Conservation (phyloP, 2,329 filamentous ascomycete genomes). For the Pseudopithomyces chartarum region DNA sequence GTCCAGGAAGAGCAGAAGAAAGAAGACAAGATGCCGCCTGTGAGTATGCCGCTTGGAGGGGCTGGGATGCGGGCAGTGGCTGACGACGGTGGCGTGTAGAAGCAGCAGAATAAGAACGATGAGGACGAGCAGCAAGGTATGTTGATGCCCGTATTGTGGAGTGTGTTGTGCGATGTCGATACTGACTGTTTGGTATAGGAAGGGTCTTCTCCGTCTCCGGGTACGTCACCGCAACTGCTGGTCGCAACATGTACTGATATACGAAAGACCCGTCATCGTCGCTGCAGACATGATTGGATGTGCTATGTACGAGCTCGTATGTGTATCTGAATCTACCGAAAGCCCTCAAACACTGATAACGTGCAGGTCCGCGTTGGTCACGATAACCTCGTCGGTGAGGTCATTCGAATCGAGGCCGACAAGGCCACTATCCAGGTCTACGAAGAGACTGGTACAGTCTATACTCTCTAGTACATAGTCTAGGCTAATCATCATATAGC, state of each 20-base stretch:
- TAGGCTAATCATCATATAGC: slow-evolving; percentile 58
- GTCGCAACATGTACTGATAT: slow-evolving; percentile 31
- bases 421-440: slow-evolving; percentile 98
- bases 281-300: slow-evolving; percentile 98
- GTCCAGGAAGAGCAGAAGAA: not conserved
- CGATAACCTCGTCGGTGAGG: slow-evolving; percentile 90
- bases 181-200: slow-evolving; percentile 46
- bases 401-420: slow-evolving; percentile 95
- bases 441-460: slow-evolving; percentile 85
- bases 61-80: slow-evolving; percentile 14
- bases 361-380: slow-evolving; percentile 85
- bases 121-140: slow-evolving; percentile 62
- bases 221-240: slow-evolving; percentile 45
- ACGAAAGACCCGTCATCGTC: slow-evolving; percentile 79
- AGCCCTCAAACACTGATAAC: slow-evolving; percentile 15
- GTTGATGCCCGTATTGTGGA: slow-evolving; percentile 16
- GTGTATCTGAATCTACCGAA: slow-evolving; percentile 32
- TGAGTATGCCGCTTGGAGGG: slow-evolving; percentile 28
- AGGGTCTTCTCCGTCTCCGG: slow-evolving; percentile 74
- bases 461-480: not conserved
- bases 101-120: slow-evolving; percentile 43
- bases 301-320: slow-evolving; percentile 98
- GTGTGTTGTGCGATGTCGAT: not conserved
- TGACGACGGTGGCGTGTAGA: slow-evolving; percentile 36
- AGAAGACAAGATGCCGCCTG: slow-evolving; percentile 43